Conservation (phyloP, 352 stramenopile species). For the Globisporangium iwayamae region DNA sequence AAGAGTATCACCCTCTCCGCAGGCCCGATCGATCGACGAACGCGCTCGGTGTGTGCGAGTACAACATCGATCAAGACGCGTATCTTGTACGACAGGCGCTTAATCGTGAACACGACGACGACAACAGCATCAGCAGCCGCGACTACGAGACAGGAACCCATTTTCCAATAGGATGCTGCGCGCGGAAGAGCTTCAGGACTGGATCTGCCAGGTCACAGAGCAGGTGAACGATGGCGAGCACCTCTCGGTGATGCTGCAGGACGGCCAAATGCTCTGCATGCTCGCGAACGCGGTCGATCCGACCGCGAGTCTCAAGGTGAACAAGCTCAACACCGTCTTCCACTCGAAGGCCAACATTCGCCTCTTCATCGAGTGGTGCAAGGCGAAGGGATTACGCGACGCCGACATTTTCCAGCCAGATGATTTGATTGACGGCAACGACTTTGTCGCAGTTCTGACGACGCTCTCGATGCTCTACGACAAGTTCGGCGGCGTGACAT, state of each 20-base stretch:
- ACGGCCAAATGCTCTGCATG: slow-evolving; percentile 83
- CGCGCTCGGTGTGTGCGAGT: background rate
- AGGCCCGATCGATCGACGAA: background rate
- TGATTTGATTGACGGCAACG: slow-evolving; percentile 64
- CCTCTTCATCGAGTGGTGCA: slow-evolving; percentile 81
- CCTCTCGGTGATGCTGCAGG: slow-evolving; percentile 75
- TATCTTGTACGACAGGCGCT: background rate
- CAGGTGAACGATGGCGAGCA: slow-evolving; percentile 71
- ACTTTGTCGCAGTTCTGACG: slow-evolving; percentile 59
- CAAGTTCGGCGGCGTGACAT: slow-evolving; percentile 64
- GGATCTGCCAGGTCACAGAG: slow-evolving; percentile 79
- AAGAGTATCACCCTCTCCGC: background rate
- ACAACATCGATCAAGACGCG: too few species aligned
- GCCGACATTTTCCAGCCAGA: slow-evolving; percentile 76
- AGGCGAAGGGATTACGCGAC: slow-evolving; percentile 59
- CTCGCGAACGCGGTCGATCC: slow-evolving; percentile 83
- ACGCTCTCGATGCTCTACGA: slow-evolving; percentile 87
- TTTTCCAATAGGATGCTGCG: slow-evolving; percentile 39
- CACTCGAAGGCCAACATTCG: slow-evolving; percentile 85
- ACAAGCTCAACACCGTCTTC: slow-evolving; percentile 88
- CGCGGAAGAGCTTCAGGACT: slow-evolving; percentile 81
- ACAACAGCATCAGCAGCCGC: background rate
- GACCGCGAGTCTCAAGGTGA: slow-evolving; percentile 70
- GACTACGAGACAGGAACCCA: background rate
- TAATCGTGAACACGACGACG: background rate